Evolutionary conservation across 23 red algal genomes (phyloP), one percentile per base, ranked within the genome.

Genomic region (Gracilaria domingensis): DNA sequence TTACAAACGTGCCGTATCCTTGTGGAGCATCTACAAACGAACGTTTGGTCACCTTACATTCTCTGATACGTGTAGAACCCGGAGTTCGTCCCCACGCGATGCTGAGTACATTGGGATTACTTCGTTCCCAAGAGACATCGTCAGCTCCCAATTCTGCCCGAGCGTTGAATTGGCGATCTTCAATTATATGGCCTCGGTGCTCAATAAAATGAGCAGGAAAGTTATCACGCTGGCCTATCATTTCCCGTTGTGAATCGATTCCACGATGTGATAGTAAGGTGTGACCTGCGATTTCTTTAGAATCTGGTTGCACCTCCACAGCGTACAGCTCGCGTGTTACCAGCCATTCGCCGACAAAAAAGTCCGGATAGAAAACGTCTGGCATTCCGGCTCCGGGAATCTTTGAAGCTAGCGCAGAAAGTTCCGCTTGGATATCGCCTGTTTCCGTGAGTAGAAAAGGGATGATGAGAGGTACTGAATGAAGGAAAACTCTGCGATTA

Each of bases 31-130:
- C 93, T 0, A 57, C 79, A 38, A 88, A 95, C 29, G 74, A 75
- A 21, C 93, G 75, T 67, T 95, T 95, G 33, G 93, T 95, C 9
- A 95, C 76, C 79, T 95, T 95, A 11, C 54, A 55, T 66, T 95
- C 93, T 17, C 77, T 36, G 16, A 76, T 85, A 14, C 55, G 40
- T 21, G 30, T 54, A 0, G 26, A 56, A 24, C 84, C 93, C 21
- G 54, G 66, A 6, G 28, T 76, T 7, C 53, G 37, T 34, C 54
- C 67, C 45, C 70, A 56, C 8, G 35, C 61, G 17, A 95, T 12
- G 36, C 64, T 95, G 55, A 88, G 60, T 12, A 88, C 50, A 62
- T 95, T 88, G 12, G 93, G 93, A 42, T 95, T 95, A 58, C 73
- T 78, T 0, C 29, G 24, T 11, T 79, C 33, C 75, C 83, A 88